A percentile compares a stretch with the other conserved stretches of the same genome.
phyloP scores from a whole-genome alignment of 345 rosid genomes.

The Citrus australasica region DNA sequence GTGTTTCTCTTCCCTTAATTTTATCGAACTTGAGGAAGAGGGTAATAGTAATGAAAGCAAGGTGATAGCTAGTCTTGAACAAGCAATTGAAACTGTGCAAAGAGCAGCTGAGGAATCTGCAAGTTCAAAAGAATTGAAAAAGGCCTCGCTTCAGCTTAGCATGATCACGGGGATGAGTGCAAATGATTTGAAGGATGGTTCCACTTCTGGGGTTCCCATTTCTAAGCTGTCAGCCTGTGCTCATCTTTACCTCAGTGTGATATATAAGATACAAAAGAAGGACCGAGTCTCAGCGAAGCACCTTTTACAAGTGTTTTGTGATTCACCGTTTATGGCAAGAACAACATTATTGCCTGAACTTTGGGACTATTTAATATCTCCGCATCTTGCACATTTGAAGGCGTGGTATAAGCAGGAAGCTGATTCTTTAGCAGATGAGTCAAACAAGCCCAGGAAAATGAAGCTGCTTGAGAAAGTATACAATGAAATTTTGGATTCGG shows the following conservation, averaged over 20 bases:
- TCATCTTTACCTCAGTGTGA: slow-evolving; percentile 54
- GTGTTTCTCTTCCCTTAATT: slow-evolving; percentile 44
- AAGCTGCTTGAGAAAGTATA: slow-evolving; percentile 55
- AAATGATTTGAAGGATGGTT: slow-evolving; percentile 39
- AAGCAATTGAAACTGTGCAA: slow-evolving; percentile 48
- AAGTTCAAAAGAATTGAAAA: slow-evolving; percentile 44
- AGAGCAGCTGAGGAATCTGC: slow-evolving; percentile 36
- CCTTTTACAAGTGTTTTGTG: slow-evolving; percentile 58
- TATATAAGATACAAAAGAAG: slow-evolving; percentile 53
- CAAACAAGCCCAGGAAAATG: slow-evolving; percentile 35
- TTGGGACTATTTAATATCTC: slow-evolving; percentile 55
- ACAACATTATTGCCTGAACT: slow-evolving; percentile 46
- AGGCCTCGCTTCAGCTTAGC: slow-evolving; percentile 51
- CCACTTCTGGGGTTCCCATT: slow-evolving; percentile 42
- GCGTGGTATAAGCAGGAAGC: slow-evolving; percentile 57
- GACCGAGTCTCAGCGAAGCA: slow-evolving; percentile 56
- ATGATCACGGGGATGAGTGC: slow-evolving; percentile 49
- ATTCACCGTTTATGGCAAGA: slow-evolving; percentile 52
- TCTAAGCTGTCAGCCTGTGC: slow-evolving; percentile 57
- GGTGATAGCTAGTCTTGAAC: slow-evolving; percentile 42
- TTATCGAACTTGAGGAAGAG: slow-evolving; percentile 20
- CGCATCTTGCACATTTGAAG: slow-evolving; percentile 63
- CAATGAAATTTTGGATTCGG: slow-evolving; percentile 52
- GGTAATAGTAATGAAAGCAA: slow-evolving; percentile 28
- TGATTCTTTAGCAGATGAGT: slow-evolving; percentile 30